Base-by-base conservation (phyloP, 2,329 filamentous ascomycete genomes). In the Neoarthrinium moseri region DNA sequence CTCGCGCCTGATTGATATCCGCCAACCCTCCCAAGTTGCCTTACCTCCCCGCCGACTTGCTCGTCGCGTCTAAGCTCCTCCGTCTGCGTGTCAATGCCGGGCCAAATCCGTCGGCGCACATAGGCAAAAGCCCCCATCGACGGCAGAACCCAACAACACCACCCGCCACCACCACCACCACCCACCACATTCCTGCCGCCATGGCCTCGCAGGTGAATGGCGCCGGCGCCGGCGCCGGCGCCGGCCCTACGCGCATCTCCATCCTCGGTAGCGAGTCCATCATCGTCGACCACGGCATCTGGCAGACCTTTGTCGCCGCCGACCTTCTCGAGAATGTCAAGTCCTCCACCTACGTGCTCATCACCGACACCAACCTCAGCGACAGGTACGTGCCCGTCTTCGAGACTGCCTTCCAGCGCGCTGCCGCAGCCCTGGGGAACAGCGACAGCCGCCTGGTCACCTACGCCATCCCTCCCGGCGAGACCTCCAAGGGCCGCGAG, bases 311-410 rank as follows among this genome's bases (percentile, higher is more conserved):
- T 64, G 84, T 97, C 52, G 83, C 85, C 43, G 71, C 84, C 56
- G 92, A 99, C 68, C 78, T 99, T 46, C 75, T 97, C 51, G 70
- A 78, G 45, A 88, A 86, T 63, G 75, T 94, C 50, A 69, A 80
- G 41, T 94, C 91, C 17, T 95, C 91, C 15, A 97, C 92, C 50
- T 99, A 97, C 66, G 87, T 97, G 48, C 84, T 99, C 51, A 89
- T 99, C 60, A 97, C 94, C 67, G 94, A 99, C 70, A 95, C 91
- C 36, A 97, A 97, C 64, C 81, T 99, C 51, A 81, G 80, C 51
- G 78, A 85, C 18, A 78, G 85, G 57, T 97, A 97, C 67, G 84
- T 91, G 1, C 83, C 89, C n/a, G 64, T 73, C 22, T 96, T 99
- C 67, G 70, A 83, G 62, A 71, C 78, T 50, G 73, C 76, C 53